Base-by-base conservation (phyloP, 1,284 basidiomycete species). In the Apiotrichum siamense region DNA sequence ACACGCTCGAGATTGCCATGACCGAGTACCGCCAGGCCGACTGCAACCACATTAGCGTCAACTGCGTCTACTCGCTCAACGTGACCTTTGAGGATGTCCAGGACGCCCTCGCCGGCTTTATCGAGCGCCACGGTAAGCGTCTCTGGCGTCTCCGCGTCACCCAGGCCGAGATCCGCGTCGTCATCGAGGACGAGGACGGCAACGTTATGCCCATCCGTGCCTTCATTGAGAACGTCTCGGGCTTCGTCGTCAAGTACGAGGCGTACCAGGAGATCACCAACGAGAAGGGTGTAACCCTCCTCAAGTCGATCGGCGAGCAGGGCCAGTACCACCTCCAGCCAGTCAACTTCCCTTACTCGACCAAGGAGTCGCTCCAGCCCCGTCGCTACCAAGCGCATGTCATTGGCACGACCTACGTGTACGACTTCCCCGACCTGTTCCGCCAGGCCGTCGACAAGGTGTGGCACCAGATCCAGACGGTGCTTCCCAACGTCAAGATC, bases 351-450 rank as follows among this genome's bases (percentile, higher is more conserved):
- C 80, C 90, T 0, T 97, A 98, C 76, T 83, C 93, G 17, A 97
- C 94, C 54, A 98, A 97, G 77, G 93, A 97, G 72, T 97, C 92
- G n/a, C 79, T 98, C 47, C 96, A 99, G 75, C 93, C 94, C 50
- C 93, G 96, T 73, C 91, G 96, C 64, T 97, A 97, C 78, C 93
- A 97, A 69, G 96, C 96, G n/a, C 96, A 98, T 75, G 83, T 96
- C 51, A 86, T 97, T 59, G 94, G 96, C 55, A 99, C 96, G 27
- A 98, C 94, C 44, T 99, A 98, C 70, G 93, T 88, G 37, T 93
- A 98, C 77, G 96, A 98, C 77, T 97, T 98, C 84, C 92, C 96
- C 43, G 94, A 97, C 67, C 83, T 98, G 53, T 97, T 98, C 79
- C 86, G 91, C 45, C 97, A 98, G 77, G 91, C 94, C 7, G 78